phyloP scores from a whole-genome alignment of 805 yeast genomes.

The Hanseniaspora pseudoguilliermondii region DNA sequence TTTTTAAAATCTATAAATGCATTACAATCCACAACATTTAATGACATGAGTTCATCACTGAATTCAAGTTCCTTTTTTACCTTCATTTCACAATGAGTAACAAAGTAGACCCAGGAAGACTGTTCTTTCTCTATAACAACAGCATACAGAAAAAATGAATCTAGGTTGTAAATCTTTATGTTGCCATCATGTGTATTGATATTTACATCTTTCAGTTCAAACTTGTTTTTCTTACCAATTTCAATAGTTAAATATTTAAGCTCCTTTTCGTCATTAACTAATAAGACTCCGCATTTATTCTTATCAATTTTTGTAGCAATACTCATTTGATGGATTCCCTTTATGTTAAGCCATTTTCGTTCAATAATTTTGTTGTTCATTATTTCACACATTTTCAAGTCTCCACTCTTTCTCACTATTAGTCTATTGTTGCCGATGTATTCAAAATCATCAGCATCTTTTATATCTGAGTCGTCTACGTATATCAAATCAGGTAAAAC shows the following conservation, averaged over 20 bases:
- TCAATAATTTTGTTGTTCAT: background rate
- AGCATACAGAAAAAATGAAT: background rate
- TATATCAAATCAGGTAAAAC: slow-evolving; percentile 5
- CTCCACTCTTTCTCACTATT: background rate
- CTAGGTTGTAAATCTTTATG: background rate
- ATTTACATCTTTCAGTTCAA: background rate
- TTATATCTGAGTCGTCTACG: background rate
- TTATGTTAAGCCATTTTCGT: background rate
- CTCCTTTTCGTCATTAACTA: background rate
- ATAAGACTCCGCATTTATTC: background rate
- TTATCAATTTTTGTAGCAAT: background rate
- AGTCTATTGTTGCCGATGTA: background rate
- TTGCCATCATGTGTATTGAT: background rate
- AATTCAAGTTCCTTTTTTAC: background rate
- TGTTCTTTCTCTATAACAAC: background rate
- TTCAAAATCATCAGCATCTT: slow-evolving; percentile 1
- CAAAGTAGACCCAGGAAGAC: background rate
- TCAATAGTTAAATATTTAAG: background rate
- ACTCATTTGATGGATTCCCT: background rate
- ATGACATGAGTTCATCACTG: background rate
- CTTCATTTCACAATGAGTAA: background rate
- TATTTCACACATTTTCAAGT: background rate
- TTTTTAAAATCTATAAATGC: background rate
- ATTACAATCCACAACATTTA: background rate
- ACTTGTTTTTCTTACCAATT: background rate